A percentile compares a stretch with the other conserved stretches of the same genome.
phyloP scores from a whole-genome alignment of 805 yeast species.

The Peterozyma xylosa region DNA sequence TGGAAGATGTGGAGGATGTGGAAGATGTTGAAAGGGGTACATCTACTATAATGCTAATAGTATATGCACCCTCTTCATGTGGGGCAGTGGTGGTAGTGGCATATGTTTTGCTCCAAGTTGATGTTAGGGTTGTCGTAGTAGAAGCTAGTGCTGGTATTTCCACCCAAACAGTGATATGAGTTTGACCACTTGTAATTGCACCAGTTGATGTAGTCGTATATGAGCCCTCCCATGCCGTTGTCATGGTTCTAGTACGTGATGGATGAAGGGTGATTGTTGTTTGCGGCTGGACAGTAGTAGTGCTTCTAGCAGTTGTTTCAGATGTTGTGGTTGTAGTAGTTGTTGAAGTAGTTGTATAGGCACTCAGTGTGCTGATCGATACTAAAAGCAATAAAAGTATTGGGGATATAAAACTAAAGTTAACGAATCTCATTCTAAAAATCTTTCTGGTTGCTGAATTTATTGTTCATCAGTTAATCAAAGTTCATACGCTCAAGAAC shows the following conservation, averaged over 20 bases:
- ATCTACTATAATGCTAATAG: too few species aligned
- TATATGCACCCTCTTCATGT: too few species aligned
- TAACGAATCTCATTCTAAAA: too few species aligned
- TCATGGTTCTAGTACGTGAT: constrained; percentile 3
- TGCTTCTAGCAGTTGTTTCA: not conserved
- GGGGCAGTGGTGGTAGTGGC: too few species aligned
- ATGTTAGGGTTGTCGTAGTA: not conserved
- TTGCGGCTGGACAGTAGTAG: not conserved
- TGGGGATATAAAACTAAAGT: too few species aligned
- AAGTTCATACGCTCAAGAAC: too few species aligned
- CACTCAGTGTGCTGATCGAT: not conserved
- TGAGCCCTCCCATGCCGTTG: not conserved
- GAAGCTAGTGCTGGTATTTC: not conserved
- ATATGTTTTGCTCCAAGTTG: too few species aligned
- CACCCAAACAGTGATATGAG: constrained; percentile 3
- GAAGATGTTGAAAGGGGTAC: too few species aligned
- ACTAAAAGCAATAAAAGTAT: too few species aligned
- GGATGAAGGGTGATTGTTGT: constrained; percentile 1
- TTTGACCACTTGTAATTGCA: constrained; percentile 1
- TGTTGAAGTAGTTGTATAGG: not conserved
- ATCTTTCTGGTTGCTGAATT: too few species aligned
- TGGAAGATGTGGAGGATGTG: not conserved
- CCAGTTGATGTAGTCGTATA: constrained; percentile 1
- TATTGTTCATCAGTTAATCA: too few species aligned
- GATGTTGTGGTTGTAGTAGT: constrained; percentile 2